Evolutionary conservation across 805 yeast species (phyloP), one percentile per base, ranked within the genome.

Genomic region (Starmerella stigmatis): DNA sequence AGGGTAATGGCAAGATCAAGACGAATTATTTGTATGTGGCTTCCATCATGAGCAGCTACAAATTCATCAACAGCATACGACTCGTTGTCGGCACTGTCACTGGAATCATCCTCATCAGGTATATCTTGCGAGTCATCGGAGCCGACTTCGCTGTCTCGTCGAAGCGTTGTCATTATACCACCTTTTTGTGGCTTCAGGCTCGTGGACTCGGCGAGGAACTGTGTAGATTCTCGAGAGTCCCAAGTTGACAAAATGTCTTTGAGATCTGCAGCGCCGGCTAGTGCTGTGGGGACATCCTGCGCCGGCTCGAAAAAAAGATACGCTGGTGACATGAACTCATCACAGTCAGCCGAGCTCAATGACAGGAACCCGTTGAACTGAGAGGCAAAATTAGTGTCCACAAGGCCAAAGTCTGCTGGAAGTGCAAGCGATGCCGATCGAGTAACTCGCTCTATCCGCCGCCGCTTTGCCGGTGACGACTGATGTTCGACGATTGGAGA

Each of bases 321-420:
- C 1, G 51, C 51, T 1, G 51, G 51, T 3, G 49, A 41, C 15
- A 27, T 7, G 26, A 50, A 37, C 11, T 23, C n/a, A 2, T 13
- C 37, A 8, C 4, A 2, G 9, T 25, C 15, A 3, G 20, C 28
- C 4, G 13, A 11, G 32, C 28, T 20, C 22, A 50, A n/a, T 2
- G 44, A 32, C 12, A 50, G 27, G 25, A 46, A 51, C 13, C 46
- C 44, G n/a, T 47, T 51, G 42, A 50, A 40, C 31, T 51, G 51
- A 11, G 31, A 5, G 4, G 35, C 41, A 30, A 51, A 51, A 10
- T 22, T 26, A 3, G 39, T 37, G 17, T 51, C 55, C 4, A 23
- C n/a, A 10, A 45, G 38, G 6, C 55, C 55, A 20, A 51, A 51
- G 41, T 51, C 55, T 2, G 50, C 54, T 2, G 55, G 55, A 3